These are phyloP conservation scores for Lachnellula occidentalis DNA, from an alignment of 2,329 filamentous ascomycete species.

Conservation along the genomic window DNA sequence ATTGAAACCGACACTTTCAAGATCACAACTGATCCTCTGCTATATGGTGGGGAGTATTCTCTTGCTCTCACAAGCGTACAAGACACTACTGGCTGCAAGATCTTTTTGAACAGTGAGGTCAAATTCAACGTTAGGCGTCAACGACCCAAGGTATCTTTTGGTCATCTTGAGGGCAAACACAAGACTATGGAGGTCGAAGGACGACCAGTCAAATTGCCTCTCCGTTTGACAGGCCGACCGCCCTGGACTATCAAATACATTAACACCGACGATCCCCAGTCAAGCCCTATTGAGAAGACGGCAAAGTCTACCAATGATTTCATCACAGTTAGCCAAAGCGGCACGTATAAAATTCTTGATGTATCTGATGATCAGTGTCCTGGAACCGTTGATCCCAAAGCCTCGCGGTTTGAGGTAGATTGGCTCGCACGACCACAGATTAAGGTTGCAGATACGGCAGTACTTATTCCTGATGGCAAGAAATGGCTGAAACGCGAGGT, in stretches of 20 bases:
- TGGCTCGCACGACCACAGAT: slow-evolving; percentile 81
- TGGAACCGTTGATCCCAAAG: slow-evolving; percentile 68
- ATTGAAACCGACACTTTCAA: slow-evolving; percentile 60
- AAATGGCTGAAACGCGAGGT: slow-evolving; percentile 72
- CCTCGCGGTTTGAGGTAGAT: slow-evolving; percentile 70
- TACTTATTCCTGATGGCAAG: slow-evolving; percentile 48
- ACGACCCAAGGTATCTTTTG: slow-evolving; percentile 81
- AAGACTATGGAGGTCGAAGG: slow-evolving; percentile 72
- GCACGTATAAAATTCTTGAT: slow-evolving; percentile 73
- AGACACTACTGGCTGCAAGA: slow-evolving; percentile 81
- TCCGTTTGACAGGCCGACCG: slow-evolving; percentile 78
- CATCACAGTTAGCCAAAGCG: slow-evolving; percentile 59
- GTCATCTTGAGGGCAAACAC: slow-evolving; percentile 74
- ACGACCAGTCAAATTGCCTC: slow-evolving; percentile 65
- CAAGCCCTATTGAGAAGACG: slow-evolving; percentile 41
- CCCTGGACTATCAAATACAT: slow-evolving; percentile 79
- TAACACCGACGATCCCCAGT: slow-evolving; percentile 51
- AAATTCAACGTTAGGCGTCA: slow-evolving; percentile 86
- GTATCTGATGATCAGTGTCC: slow-evolving; percentile 77
- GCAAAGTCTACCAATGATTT: slow-evolving; percentile 58
- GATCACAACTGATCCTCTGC: slow-evolving; percentile 70
- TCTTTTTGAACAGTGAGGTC: slow-evolving; percentile 75
- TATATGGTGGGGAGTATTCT: slow-evolving; percentile 83
- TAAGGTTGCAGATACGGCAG: slow-evolving; percentile 58
- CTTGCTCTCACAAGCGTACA: slow-evolving; percentile 80